A percentile compares a stretch with the other conserved stretches of the same genome.
These are phyloP conservation scores for Termitomyces titanicus DNA, from an alignment of 768 basidiomycete species.

Conservation along the genomic window DNA sequence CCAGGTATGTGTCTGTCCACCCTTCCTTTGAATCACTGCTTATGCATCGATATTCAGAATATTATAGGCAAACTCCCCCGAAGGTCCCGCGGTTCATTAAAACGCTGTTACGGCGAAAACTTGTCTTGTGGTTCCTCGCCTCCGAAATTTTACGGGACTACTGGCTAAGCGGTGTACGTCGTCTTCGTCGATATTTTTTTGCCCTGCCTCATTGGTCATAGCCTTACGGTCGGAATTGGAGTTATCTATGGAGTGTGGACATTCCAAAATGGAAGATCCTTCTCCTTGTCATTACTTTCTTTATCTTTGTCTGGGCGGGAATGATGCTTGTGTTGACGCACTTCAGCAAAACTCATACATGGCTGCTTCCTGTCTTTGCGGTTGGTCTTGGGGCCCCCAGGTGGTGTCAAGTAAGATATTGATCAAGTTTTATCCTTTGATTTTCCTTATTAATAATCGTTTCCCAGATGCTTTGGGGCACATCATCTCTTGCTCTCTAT, in stretches of 20 bases:
- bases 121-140: constrained; percentile 93
- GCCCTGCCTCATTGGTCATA: constrained; percentile 23
- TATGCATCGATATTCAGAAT: constrained; percentile 45
- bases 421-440: neutral
- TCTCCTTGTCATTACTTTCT: constrained; percentile 78
- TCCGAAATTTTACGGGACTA: constrained; percentile 91
- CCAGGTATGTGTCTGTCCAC: constrained; percentile 56
- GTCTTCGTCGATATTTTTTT: neutral
- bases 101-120: constrained; percentile 85
- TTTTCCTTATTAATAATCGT: neutral
- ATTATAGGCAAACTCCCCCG: constrained; percentile 89
- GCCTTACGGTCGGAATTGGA: constrained; percentile 94
- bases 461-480: constrained; percentile 86
- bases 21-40: neutral
- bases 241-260: constrained; percentile 84
- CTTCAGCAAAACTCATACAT: constrained; percentile 92
- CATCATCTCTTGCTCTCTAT: constrained; percentile 88
- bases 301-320: constrained; percentile 80
- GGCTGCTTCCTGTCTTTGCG: constrained; percentile 92
- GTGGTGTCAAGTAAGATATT: constrained; percentile 77
- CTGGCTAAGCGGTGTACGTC: constrained; percentile 81
- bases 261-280: constrained; percentile 84
- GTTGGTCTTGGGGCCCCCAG: constrained; percentile 91
- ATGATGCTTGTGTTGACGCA: constrained; percentile 74
- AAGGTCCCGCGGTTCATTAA: constrained; percentile 91